Percentiles rank a stretch among this genome's conserved stretches.
These are phyloP conservation scores for Mortierella sp. DNA, from an alignment of 371 early-diverging fungal genomes.

Conservation along the genomic window DNA sequence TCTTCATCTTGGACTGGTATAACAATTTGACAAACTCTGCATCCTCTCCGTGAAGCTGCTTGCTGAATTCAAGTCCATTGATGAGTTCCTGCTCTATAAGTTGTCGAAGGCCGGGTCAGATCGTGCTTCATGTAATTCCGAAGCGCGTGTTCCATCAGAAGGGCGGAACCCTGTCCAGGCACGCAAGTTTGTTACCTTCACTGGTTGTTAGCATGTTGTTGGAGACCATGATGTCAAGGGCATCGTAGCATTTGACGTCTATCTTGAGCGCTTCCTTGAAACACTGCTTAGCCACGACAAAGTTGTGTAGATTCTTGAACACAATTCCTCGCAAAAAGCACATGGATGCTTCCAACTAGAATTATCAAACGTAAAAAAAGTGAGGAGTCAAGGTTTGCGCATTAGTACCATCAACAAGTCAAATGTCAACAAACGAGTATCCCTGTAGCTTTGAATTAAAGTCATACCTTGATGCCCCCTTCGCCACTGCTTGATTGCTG, in stretches of 20 bases:
- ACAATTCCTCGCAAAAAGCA: conserved; percentile 75
- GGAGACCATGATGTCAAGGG: conserved; percentile 70
- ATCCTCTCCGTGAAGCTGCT: conserved; percentile 66
- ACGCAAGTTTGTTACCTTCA: conserved; percentile 62
- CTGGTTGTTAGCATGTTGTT: conserved; percentile 72
- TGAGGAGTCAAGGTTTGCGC: background rate
- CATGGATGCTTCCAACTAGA: conserved; percentile 75
- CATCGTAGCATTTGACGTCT: conserved; percentile 82
- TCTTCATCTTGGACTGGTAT: conserved; percentile 71
- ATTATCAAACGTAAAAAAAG: background rate
- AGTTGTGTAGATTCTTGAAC: conserved; percentile 65
- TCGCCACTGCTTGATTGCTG: conserved; percentile 44
- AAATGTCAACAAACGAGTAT: background rate
- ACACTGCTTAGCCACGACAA: conserved; percentile 68
- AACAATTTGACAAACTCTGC: conserved; percentile 71
- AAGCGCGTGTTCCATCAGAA: background rate
- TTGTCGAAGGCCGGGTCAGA: background rate
- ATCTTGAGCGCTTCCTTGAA: conserved; percentile 74
- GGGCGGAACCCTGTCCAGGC: background rate
- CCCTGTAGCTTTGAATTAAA: background rate
- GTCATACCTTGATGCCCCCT: conserved; percentile 57
- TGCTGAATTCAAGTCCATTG: conserved; percentile 65
- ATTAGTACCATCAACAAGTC: too few species aligned
- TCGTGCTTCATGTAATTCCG: background rate
- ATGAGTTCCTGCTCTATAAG: conserved; percentile 72